These are phyloP conservation scores for Beta macrorhiza DNA, from an alignment of 179 eudicot genomes.

Conservation along the genomic window DNA sequence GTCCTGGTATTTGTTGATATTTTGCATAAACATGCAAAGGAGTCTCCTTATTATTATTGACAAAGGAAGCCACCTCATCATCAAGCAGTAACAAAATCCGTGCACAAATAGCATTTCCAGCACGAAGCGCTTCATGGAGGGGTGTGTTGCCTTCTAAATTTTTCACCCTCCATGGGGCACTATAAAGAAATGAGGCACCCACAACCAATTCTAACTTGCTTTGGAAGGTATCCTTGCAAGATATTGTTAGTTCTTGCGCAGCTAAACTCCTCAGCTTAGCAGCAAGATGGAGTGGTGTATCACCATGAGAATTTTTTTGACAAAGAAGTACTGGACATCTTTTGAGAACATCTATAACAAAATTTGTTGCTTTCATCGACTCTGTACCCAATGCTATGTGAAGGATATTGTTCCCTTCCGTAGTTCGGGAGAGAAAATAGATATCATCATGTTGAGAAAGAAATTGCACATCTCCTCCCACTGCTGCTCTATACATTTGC, in stretches of 20 bases:
- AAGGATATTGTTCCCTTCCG: conserved; percentile 12
- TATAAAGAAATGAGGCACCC: conserved; percentile 7
- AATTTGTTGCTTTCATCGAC: not conserved
- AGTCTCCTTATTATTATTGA: conserved; percentile 12
- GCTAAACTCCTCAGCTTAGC: not conserved
- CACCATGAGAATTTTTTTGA: not conserved
- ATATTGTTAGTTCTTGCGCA: not conserved
- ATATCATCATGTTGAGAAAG: conserved; percentile 9
- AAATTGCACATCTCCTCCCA: not conserved
- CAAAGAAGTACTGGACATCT: not conserved
- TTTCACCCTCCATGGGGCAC: conserved; percentile 13
- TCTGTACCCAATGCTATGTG: conserved; percentile 3
- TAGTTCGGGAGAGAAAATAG: conserved; percentile 2
- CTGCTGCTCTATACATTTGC: conserved; percentile 1
- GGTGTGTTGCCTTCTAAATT: conserved; percentile 21
- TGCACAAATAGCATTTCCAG: conserved; percentile 9
- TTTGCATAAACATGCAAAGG: conserved; percentile 18
- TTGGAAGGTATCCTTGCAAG: not conserved
- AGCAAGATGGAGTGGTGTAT: conserved; percentile 6
- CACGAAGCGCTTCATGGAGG: conserved; percentile 20
- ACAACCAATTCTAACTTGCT: not conserved
- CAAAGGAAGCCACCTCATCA: not conserved
- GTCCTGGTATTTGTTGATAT: conserved; percentile 5
- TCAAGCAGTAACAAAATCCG: conserved; percentile 3
- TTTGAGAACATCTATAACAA: not conserved